Percentiles rank a stretch among this genome's conserved stretches.
Evolutionary conservation across 1,284 basidiomycete species (phyloP).

Genomic region (Moniliella sp.): DNA sequence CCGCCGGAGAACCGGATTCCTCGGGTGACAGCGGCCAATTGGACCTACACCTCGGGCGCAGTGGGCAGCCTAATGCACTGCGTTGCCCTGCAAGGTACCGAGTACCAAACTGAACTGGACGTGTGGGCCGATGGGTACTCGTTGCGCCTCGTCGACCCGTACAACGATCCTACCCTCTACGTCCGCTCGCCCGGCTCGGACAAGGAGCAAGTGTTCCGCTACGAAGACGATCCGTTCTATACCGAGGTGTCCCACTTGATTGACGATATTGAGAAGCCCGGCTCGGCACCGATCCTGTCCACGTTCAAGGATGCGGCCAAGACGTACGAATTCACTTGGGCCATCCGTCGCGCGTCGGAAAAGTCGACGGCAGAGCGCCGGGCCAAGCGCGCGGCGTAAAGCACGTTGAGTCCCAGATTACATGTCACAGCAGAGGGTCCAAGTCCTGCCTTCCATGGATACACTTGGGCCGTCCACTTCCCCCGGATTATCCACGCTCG

Average conservation of each 20-base stretch:
- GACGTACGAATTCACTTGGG: slow-evolving; percentile 32
- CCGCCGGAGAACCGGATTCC: slow-evolving; percentile 33
- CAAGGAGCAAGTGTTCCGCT: slow-evolving; percentile 31
- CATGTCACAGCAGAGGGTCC: no score
- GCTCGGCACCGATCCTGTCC: slow-evolving; percentile 17
- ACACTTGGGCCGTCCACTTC: no score
- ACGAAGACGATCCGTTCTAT: slow-evolving; percentile 34
- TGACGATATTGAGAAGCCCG: slow-evolving; percentile 23
- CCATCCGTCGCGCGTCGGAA: slow-evolving; percentile 24
- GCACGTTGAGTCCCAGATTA: no score
- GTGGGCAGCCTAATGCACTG: slow-evolving; percentile 31
- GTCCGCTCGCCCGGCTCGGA: slow-evolving; percentile 30
- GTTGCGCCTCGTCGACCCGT: slow-evolving; percentile 29
- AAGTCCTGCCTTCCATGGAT: no score
- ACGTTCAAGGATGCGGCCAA: slow-evolving; percentile 28
- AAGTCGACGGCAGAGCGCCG: no score
- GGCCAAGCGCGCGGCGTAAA: no score
- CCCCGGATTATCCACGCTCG: no score
- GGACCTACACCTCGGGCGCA: slow-evolving; percentile 30
- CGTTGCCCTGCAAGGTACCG: slow-evolving; percentile 28
- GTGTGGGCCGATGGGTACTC: slow-evolving; percentile 28
- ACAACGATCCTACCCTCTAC: slow-evolving; percentile 30
- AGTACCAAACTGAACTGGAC: slow-evolving; percentile 30
- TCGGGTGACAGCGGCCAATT: slow-evolving; percentile 28
- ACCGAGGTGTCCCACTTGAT: slow-evolving; percentile 29